Evolutionary conservation across 2,329 filamentous ascomycete genomes (phyloP).

Genomic region (Aspergillus vadensis): DNA sequence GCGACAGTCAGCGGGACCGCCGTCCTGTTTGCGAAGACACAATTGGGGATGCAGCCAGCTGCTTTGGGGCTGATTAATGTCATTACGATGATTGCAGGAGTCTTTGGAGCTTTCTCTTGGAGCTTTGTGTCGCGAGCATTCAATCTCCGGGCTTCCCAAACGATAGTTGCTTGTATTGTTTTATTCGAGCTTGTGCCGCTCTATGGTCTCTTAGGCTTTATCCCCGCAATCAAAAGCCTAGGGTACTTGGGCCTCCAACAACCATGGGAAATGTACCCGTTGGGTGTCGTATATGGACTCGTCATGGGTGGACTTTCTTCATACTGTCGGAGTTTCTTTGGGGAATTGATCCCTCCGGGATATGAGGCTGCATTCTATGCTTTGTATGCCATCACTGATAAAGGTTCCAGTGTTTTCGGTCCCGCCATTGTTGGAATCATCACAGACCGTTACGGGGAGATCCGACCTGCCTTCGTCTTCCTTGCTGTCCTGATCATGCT

Average conservation of each 20-base stretch:
- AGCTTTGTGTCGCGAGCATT: slow-evolving; percentile 72
- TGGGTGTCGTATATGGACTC: slow-evolving; percentile 88
- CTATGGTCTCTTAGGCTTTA: slow-evolving; percentile 85
- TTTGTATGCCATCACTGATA: slow-evolving; percentile 95
- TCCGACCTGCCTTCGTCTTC: slow-evolving; percentile 89
- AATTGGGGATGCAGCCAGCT: slow-evolving; percentile 84
- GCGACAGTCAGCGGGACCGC: slow-evolving; percentile 94
- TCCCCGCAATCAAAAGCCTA: slow-evolving; percentile 73
- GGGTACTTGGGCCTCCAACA: slow-evolving; percentile 86
- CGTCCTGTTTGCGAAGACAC: slow-evolving; percentile 92
- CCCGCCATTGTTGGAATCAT: slow-evolving; percentile 92
- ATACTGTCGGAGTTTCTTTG: slow-evolving; percentile 90
- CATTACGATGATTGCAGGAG: slow-evolving; percentile 80
- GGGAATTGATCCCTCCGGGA: slow-evolving; percentile 89
- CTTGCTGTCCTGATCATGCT: slow-evolving; percentile 80
- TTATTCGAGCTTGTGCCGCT: slow-evolving; percentile 91
- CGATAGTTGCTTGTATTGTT: slow-evolving; percentile 86
- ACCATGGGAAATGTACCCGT: slow-evolving; percentile 93
- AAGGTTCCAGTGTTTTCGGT: slow-evolving; percentile 90
- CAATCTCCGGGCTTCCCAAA: slow-evolving; percentile 75
- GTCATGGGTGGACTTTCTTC: slow-evolving; percentile 90
- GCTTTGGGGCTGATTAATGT: slow-evolving; percentile 91
- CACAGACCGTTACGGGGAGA: slow-evolving; percentile 79
- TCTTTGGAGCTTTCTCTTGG: slow-evolving; percentile 89
- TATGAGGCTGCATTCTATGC: slow-evolving; percentile 96